Conservation (phyloP, 768 basidiomycete genomes). For the Hygrophoropsis aurantiaca region DNA sequence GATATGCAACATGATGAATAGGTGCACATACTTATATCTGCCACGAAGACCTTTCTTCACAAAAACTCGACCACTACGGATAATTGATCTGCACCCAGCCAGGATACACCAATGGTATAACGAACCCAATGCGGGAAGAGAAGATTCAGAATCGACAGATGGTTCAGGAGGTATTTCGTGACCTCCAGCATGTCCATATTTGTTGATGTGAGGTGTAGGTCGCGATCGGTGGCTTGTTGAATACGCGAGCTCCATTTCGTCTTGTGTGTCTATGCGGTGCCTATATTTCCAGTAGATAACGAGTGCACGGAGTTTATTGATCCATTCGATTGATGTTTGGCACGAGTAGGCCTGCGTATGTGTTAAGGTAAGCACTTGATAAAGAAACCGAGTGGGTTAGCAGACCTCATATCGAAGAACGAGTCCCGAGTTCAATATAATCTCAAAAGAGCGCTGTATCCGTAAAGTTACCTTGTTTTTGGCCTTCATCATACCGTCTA, state of each 20-base stretch:
- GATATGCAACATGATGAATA: neutral
- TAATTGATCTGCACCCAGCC: slow-evolving; percentile 73
- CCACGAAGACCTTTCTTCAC: slow-evolving; percentile 69
- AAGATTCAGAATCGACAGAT: slow-evolving; percentile 50
- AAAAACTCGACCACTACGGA: slow-evolving; percentile 72
- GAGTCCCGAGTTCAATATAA: slow-evolving; percentile 66
- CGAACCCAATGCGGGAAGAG: slow-evolving; percentile 55
- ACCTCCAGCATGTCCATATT: slow-evolving; percentile 31
- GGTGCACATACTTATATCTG: slow-evolving; percentile 68
- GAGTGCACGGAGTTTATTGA: slow-evolving; percentile 68
- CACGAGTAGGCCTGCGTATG: slow-evolving; percentile 69
- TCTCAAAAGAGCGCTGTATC: slow-evolving; percentile 74
- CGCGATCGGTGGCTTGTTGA: slow-evolving; percentile 48
- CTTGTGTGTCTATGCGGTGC: slow-evolving; percentile 70
- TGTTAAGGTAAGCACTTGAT: too few relatives aligned
- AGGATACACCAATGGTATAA: slow-evolving; percentile 89
- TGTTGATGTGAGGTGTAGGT: slow-evolving; percentile 52
- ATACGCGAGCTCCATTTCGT: slow-evolving; percentile 80
- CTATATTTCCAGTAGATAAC: slow-evolving; percentile 78
- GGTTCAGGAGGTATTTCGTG: slow-evolving; percentile 48
- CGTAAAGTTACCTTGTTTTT: slow-evolving; percentile 46
- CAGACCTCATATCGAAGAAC: slow-evolving; percentile 79
- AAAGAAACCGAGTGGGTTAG: slow-evolving; percentile 1
- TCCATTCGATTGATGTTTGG: slow-evolving; percentile 79
- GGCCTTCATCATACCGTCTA: slow-evolving; percentile 44